Percentiles rank a stretch among this genome's conserved stretches.
Evolutionary conservation across 192 early-diverging fungal genomes (phyloP).

Genomic region (Coemansia sp.): DNA sequence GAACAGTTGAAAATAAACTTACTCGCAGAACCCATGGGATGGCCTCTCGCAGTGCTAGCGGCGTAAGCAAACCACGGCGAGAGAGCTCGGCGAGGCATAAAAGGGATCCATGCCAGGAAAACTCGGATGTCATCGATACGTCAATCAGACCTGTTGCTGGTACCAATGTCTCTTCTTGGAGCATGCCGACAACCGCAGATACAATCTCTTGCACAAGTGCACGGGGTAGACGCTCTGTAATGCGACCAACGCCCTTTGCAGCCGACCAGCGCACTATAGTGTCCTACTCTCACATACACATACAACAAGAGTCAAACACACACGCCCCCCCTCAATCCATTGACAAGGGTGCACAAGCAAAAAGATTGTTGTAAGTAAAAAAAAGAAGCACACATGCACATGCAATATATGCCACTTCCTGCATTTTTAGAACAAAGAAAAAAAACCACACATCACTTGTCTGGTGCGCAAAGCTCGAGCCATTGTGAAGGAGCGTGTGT

Average conservation of each 20-base stretch:
- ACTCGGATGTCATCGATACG: constrained; percentile 79
- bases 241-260: constrained; percentile 93
- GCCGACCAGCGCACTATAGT: constrained; percentile 98
- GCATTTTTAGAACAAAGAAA: not conserved
- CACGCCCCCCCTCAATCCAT: not conserved
- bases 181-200: constrained; percentile 72
- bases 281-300: constrained; percentile 38
- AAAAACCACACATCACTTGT: not conserved
- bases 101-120: constrained; percentile 94
- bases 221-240: constrained; percentile 77
- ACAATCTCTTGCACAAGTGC: constrained; percentile 86
- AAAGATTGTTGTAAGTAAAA: not conserved
- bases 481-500: not conserved
- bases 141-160: constrained; percentile 59
- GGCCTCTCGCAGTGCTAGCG: constrained; percentile 66
- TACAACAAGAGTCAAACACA: constrained; percentile 12
- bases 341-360: not conserved
- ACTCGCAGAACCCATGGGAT: constrained; percentile 79
- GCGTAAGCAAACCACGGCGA: constrained; percentile 80
- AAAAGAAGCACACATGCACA: not conserved
- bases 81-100: constrained; percentile 91
- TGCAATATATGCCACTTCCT: not conserved
- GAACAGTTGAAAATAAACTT: constrained; percentile 23
- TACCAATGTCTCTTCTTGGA: constrained; percentile 77
- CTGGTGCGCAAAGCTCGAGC: not conserved